A percentile compares a stretch with the other conserved stretches of the same genome.
Conservation (phyloP, 768 basidiomycete genomes). For the Kwoniella dejecticola region DNA sequence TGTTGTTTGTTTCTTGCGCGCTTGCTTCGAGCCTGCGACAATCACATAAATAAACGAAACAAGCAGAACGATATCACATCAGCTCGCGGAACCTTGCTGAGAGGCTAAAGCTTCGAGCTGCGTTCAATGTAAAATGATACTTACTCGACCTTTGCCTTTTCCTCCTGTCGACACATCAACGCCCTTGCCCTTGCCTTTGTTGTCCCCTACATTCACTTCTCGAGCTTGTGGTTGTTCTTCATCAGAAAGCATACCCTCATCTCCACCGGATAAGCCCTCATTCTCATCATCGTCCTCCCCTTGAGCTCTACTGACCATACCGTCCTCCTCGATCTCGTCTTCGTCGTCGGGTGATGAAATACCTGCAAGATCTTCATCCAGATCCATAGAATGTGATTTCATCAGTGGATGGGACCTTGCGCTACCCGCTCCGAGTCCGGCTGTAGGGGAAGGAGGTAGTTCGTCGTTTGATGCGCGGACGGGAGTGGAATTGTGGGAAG, state of each 20-base stretch:
- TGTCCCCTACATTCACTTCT: not conserved
- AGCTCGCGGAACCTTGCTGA: no score
- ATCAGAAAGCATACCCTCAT: not conserved
- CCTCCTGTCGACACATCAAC: no score
- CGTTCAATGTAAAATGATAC: not conserved
- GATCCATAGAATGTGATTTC: conserved; percentile 13
- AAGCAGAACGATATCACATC: not conserved
- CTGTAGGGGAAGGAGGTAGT: conserved; percentile 10
- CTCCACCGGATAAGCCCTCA: not conserved
- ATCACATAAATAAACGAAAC: not conserved
- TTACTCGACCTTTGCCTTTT: conserved; percentile 7
- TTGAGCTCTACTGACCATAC: not conserved
- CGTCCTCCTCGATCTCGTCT: not conserved
- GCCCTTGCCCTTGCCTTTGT: not conserved
- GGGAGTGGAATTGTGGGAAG: conserved; percentile 33
- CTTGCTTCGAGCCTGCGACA: not conserved
- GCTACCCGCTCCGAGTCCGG: conserved; percentile 4
- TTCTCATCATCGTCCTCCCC: not conserved
- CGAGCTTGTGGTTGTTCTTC: not conserved
- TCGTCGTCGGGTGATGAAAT: not conserved
- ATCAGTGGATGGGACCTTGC: conserved; percentile 6
- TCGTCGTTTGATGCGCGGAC: conserved; percentile 13
- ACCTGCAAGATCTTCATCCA: conserved; percentile 3
- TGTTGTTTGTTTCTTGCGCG: not conserved
- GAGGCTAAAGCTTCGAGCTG: no score